Evolutionary conservation across 371 early-diverging fungal species (phyloP).

Genomic region (Syncephalastrum contaminatum): DNA sequence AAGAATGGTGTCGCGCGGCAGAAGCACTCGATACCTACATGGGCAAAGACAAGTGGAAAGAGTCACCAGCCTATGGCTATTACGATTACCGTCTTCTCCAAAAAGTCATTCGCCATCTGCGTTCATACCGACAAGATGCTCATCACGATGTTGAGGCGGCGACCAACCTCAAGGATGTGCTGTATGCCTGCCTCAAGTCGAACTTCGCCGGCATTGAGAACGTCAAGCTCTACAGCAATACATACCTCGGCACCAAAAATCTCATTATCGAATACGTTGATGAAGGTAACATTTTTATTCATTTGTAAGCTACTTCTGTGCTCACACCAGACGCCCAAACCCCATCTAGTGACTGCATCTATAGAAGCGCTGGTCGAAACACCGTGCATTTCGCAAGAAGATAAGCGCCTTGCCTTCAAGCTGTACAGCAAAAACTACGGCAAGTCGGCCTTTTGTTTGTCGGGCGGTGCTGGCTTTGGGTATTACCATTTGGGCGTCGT

Average conservation of each 20-base stretch:
- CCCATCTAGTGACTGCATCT: slow-evolving; percentile 53
- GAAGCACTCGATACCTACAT: slow-evolving; percentile 68
- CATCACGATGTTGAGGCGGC: slow-evolving; percentile 28
- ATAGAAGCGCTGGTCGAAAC: slow-evolving; percentile 63
- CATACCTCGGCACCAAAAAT: slow-evolving; percentile 76
- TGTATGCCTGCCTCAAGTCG: slow-evolving; percentile 70
- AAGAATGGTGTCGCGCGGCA: slow-evolving; percentile 75
- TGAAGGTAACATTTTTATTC: slow-evolving; percentile 52
- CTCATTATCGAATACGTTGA: slow-evolving; percentile 79
- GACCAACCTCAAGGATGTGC: slow-evolving; percentile 41
- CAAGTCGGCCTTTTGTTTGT: slow-evolving; percentile 83
- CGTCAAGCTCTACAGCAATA: slow-evolving; percentile 69
- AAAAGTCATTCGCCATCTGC: slow-evolving; percentile 58
- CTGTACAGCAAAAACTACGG: slow-evolving; percentile 80
- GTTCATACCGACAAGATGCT: slow-evolving; percentile 29
- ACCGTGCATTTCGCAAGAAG: slow-evolving; percentile 43
- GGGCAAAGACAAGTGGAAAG: slow-evolving; percentile 74
- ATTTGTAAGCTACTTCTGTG: neutral
- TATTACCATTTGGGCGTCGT: slow-evolving; percentile 80
- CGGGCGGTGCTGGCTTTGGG: slow-evolving; percentile 89
- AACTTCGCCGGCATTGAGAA: slow-evolving; percentile 86
- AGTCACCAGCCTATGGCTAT: slow-evolving; percentile 56
- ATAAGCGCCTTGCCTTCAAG: slow-evolving; percentile 73
- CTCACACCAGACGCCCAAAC: neutral
- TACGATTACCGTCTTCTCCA: slow-evolving; percentile 72